phyloP scores from a whole-genome alignment of 2,329 filamentous ascomycete genomes.

The Trichoderma asperellum region DNA sequence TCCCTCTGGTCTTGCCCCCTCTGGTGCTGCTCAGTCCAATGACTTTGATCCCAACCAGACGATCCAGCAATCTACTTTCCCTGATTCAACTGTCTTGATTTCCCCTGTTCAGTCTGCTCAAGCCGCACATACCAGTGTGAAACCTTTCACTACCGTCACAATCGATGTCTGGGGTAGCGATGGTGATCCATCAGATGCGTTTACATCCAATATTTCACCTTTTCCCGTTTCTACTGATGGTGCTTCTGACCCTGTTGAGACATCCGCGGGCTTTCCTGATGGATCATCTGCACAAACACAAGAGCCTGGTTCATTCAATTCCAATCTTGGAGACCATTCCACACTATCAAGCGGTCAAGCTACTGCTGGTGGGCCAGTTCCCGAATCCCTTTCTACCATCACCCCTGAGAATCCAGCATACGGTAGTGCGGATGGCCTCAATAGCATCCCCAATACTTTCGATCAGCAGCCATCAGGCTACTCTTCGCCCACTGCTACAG shows the following conservation, averaged over 20 bases:
- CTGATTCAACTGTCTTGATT: constrained; percentile 38
- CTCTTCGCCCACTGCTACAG: constrained; percentile 29
- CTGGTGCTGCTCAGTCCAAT: constrained; percentile 24
- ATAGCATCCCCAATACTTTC: not conserved
- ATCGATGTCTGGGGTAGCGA: constrained; percentile 42
- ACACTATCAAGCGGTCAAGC: constrained; percentile 28
- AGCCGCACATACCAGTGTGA: constrained; percentile 31
- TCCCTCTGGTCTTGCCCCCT: constrained; percentile 30
- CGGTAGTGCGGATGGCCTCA: not conserved
- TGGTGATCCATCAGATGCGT: constrained; percentile 30
- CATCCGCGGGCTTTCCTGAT: constrained; percentile 30
- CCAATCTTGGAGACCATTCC: constrained; percentile 28
- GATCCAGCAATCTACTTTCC: constrained; percentile 31
- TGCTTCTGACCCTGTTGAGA: constrained; percentile 29
- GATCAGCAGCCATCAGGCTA: constrained; percentile 27
- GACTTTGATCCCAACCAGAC: constrained; percentile 33
- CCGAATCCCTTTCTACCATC: not conserved
- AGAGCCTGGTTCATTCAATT: constrained; percentile 29
- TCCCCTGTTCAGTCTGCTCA: constrained; percentile 33
- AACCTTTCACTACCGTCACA: constrained; percentile 44
- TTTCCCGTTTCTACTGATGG: constrained; percentile 30
- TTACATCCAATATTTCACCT: constrained; percentile 29
- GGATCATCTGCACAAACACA: constrained; percentile 30
- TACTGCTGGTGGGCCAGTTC: constrained; percentile 3
- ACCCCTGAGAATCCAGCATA: constrained; percentile 15